A percentile compares a stretch with the other conserved stretches of the same genome.
These are phyloP conservation scores for Bipolaris zeicola DNA, from an alignment of 2,329 filamentous ascomycete genomes.

Conservation along the genomic window DNA sequence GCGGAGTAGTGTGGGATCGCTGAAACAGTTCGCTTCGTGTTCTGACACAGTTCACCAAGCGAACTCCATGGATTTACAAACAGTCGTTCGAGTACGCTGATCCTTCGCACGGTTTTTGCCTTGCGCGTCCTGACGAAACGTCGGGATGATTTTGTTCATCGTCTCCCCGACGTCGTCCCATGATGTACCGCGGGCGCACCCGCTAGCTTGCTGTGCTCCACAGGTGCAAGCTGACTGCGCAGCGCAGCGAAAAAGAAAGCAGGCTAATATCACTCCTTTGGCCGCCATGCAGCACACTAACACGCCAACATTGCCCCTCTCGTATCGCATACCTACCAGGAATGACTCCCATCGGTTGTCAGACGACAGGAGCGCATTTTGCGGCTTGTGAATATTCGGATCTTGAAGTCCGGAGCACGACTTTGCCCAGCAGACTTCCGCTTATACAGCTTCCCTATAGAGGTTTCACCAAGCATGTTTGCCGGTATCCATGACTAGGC, in stretches of 20 bases:
- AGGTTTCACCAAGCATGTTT: conserved; percentile 11
- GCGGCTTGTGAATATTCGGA: conserved; percentile 13
- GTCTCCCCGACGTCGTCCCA: conserved; percentile 3
- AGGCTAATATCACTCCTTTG: conserved; percentile 32
- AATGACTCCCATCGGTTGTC: conserved; percentile 10
- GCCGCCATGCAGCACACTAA: conserved; percentile 32
- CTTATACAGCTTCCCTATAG: conserved; percentile 13
- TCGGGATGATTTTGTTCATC: neutral
- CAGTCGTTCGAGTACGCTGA: conserved; percentile 4
- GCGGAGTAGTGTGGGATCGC: conserved; percentile 11
- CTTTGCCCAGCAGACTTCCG: conserved; percentile 19
- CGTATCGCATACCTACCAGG: conserved; percentile 19
- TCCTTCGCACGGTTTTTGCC: neutral
- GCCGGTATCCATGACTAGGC: conserved; percentile 20
- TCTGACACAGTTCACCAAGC: conserved; percentile 20
- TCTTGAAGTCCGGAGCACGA: conserved; percentile 19
- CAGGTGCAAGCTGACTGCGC: conserved; percentile 4
- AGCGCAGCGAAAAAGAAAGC: conserved; percentile 17
- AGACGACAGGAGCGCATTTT: conserved; percentile 22
- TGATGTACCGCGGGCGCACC: conserved; percentile 9
- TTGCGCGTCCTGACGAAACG: conserved; percentile 15
- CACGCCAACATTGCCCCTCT: conserved; percentile 31
- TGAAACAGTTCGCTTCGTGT: conserved; percentile 20
- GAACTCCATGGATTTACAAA: conserved; percentile 20
- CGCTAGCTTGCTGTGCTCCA: conserved; percentile 6